These are phyloP conservation scores for Colletotrichum gloeosporioides DNA, from an alignment of 2,329 filamentous ascomycete species.

Conservation along the genomic window DNA sequence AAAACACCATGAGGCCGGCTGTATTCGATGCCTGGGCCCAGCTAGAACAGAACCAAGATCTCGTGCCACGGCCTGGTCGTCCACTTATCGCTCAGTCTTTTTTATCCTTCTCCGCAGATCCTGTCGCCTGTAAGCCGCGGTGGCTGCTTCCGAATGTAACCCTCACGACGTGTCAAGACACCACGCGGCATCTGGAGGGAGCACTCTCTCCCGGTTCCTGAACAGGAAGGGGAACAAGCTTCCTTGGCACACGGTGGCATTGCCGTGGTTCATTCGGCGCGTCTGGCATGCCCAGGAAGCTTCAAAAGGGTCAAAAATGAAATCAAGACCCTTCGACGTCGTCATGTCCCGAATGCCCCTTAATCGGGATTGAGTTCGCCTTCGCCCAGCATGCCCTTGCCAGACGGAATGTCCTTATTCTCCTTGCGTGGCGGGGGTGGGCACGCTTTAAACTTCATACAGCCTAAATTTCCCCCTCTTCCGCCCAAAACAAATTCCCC, in stretches of 20 bases:
- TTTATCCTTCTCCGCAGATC: not conserved
- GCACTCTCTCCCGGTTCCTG: not conserved
- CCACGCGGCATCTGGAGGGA: not conserved
- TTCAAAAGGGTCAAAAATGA: too few species aligned
- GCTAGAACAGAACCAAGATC: not conserved
- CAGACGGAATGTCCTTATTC: not conserved
- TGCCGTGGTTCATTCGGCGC: not conserved
- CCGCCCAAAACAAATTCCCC: not conserved
- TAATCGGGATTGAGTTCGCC: not conserved
- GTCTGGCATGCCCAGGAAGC: not conserved
- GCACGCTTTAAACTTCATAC: conserved; percentile 11
- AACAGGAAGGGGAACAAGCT: not conserved
- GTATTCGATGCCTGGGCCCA: not conserved
- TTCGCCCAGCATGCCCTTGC: not conserved
- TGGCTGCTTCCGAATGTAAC: conserved; percentile 11
- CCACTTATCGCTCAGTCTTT: not conserved
- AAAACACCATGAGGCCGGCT: not conserved
- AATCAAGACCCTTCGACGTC: not conserved
- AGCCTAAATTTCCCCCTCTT: conserved; percentile 6
- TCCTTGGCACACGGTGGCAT: conserved; percentile 2
- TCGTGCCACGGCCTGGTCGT: not conserved
- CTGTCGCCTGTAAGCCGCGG: not conserved
- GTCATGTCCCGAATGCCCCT: not conserved
- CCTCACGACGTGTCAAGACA: not conserved
- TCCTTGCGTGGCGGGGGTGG: not conserved